phyloP scores from a whole-genome alignment of 768 basidiomycete genomes.

The Psilocybe sp. region DNA sequence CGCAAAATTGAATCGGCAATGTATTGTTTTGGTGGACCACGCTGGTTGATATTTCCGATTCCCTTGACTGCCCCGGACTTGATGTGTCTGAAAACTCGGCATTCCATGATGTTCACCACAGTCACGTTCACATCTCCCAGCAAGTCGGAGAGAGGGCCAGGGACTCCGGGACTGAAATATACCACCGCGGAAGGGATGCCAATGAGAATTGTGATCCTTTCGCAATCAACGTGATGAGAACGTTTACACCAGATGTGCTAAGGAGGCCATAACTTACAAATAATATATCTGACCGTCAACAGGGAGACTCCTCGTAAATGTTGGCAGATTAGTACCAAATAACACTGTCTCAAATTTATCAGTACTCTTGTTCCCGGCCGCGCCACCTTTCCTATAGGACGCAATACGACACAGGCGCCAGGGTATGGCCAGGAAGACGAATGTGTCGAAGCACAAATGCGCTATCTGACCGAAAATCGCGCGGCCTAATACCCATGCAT shows the following conservation, averaged over 20 bases:
- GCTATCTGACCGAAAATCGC: conserved; percentile 12
- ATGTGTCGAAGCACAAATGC: conserved; percentile 22
- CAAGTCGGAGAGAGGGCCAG: no score
- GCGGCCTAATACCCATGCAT: conserved; percentile 8
- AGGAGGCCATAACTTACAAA: not conserved
- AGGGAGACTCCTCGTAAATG: conserved; percentile 19
- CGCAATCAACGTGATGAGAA: no score
- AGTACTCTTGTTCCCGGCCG: not conserved
- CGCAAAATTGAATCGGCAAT: not conserved
- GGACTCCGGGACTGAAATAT: no score
- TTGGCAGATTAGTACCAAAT: conserved; percentile 18
- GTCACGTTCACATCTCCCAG: not conserved
- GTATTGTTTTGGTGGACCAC: not conserved
- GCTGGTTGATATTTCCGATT: not conserved
- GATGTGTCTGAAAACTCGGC: conserved; percentile 11
- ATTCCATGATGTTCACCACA: conserved; percentile 18
- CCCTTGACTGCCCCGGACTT: conserved; percentile 10
- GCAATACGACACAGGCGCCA: conserved; percentile 8
- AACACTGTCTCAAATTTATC: conserved; percentile 8
- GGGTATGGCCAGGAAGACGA: conserved; percentile 31
- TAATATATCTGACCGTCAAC: conserved; percentile 27
- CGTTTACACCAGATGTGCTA: no score
- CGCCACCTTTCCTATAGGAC: no score
- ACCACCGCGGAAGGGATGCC: no score
- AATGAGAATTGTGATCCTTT: no score